Base-by-base conservation (phyloP, 2,329 filamentous ascomycete genomes). In the Alternaria dauci region DNA sequence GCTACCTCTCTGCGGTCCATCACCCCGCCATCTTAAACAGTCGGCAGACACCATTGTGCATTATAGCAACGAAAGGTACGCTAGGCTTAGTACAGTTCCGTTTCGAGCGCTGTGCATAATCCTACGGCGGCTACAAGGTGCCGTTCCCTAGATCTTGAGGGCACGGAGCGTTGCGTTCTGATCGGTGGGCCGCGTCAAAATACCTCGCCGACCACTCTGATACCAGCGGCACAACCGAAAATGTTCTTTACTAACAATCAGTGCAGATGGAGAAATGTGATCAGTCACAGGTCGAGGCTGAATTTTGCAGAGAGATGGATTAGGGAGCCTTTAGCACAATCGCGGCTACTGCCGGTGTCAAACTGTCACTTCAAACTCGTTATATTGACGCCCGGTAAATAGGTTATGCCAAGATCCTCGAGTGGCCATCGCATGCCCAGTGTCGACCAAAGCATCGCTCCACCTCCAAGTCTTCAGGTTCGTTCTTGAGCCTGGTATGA, bases 61-160 rank as follows among this genome's bases (percentile, higher is more conserved):
- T 51, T 41, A 1, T 50, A 16, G 32, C 25, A 25, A 52, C 25
- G 8, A 41, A 25, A 52, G 58, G 52, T 42, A 56, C 58, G 54
- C 53, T 43, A 60, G 18, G 36, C 46, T 39, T 57, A 43, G 26
- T 51, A 43, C 48, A 39, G 20, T 60, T 60, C 58, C 58, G 50
- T 47, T 60, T 60, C 46, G 32, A 56, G 52, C 58, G 39, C 18
- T 60, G 39, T 57, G 58, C 58, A 57, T 51, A 39, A 56, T 44
- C 52, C 41, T 30, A 36, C 41, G 23, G 18, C 58, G 52, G 52
- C 18, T 57, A 52, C 58, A 52, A 23, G 30, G 12, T 57, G 26
- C 57, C 57, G 52, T 56, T 25, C 38, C 46, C 32, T 51, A 56
- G 32, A 56, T 52, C 9, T 30, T 25, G 26, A 46, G 14, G 51